These are phyloP conservation scores for Typha latifolia DNA, from an alignment of 176 grass and related monocot genomes.

Conservation along the genomic window DNA sequence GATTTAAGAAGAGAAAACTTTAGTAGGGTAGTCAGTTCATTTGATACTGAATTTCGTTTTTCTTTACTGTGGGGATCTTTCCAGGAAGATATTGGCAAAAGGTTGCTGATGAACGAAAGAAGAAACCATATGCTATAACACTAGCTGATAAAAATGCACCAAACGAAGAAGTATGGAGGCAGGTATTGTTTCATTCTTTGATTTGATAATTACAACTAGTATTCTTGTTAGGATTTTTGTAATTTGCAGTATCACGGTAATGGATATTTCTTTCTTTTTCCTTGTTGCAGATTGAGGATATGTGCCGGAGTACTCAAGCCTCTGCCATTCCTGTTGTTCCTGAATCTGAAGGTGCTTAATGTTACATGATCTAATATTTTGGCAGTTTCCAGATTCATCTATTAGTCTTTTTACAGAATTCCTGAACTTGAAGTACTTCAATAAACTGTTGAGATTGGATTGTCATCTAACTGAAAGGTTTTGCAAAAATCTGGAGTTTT, in stretches of 20 bases:
- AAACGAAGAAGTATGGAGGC: conserved; percentile 96
- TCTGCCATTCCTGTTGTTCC: conserved; percentile 80
- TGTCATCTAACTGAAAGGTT: too few species aligned
- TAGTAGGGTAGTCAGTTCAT: conserved; percentile 7
- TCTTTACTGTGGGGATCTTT: conserved; percentile 13
- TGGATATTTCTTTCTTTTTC: neutral
- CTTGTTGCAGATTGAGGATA: conserved; percentile 77
- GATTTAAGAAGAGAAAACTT: neutral
- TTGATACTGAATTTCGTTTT: conserved; percentile 9
- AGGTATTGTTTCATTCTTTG: conserved; percentile 36
- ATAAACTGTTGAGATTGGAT: too few species aligned
- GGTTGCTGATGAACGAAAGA: conserved; percentile 74
- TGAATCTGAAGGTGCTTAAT: conserved; percentile 75
- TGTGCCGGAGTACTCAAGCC: conserved; percentile 63
- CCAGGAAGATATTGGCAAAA: conserved; percentile 89
- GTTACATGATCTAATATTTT: conserved; percentile 13
- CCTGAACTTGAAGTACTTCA: too few species aligned
- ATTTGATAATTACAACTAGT: conserved; percentile 3
- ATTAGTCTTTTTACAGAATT: neutral
- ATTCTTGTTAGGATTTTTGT: neutral
- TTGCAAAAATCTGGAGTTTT: too few species aligned
- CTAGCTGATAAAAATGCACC: conserved; percentile 99
- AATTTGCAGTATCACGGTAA: neutral
- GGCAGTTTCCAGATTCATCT: neutral
- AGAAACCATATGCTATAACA: conserved; percentile 85